Conservation (phyloP, 257 asterid species). For the Forsythia viridissima region DNA sequence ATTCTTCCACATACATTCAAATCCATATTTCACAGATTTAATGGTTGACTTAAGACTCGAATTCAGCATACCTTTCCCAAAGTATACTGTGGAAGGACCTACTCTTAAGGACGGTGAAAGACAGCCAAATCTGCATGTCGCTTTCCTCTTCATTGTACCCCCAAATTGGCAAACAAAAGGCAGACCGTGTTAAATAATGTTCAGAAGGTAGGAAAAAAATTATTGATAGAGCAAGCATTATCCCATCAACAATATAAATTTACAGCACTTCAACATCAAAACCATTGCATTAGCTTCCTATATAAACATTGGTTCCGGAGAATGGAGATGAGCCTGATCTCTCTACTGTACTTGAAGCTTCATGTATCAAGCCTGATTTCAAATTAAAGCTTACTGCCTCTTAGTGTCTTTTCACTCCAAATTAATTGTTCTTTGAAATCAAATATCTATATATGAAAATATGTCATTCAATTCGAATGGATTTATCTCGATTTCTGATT, state of each 20-base stretch:
- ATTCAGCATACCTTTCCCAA: conserved; percentile 71
- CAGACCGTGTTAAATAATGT: conserved; percentile 17
- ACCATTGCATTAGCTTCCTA: conserved; percentile 7
- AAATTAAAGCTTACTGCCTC: too few relatives aligned
- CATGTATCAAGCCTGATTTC: too few relatives aligned
- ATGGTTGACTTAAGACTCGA: conserved; percentile 24
- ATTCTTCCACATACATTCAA: neutral
- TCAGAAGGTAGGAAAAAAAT: conserved; percentile 22
- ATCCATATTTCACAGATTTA: conserved; percentile 8
- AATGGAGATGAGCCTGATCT: conserved; percentile 12
- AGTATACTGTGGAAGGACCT: conserved; percentile 86
- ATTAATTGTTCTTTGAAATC: too few relatives aligned
- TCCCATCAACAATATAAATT: conserved; percentile 11
- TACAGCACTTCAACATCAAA: conserved; percentile 6
- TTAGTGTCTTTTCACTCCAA: too few relatives aligned
- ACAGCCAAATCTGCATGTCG: conserved; percentile 81
- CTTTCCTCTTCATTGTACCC: conserved; percentile 66
- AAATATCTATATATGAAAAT: too few relatives aligned
- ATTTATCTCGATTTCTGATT: too few relatives aligned
- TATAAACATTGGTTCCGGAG: conserved; percentile 7
- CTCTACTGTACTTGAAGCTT: too few relatives aligned
- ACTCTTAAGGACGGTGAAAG: conserved; percentile 85
- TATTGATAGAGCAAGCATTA: conserved; percentile 14
- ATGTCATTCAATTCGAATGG: too few relatives aligned
- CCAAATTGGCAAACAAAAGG: conserved; percentile 42